Evolutionary conservation across 164 flowering plant genomes (phyloP).

Genomic region (Echeveria elegans): DNA sequence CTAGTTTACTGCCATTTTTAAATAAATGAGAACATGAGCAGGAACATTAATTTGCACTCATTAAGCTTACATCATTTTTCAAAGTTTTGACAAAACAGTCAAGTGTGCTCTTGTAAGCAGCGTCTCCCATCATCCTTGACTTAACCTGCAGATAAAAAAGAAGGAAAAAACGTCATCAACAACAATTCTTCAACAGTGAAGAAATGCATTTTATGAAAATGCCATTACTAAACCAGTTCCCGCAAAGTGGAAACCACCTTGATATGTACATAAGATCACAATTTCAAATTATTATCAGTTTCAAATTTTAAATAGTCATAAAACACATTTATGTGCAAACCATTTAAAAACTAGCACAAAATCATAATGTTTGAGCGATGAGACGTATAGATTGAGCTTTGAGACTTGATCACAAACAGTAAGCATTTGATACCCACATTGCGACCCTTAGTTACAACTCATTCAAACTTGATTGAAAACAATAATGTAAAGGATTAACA

Average conservation of each 20-base stretch:
- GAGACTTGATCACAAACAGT: not conserved
- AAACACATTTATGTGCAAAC: not conserved
- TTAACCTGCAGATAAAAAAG: too few species aligned
- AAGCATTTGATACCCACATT: too few species aligned
- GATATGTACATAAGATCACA: not conserved
- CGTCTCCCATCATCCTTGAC: slow-evolving; percentile 98
- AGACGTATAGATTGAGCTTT: not conserved
- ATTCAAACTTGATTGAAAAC: not conserved
- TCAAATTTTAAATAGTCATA: not conserved
- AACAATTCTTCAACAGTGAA: not conserved
- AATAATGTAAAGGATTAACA: not conserved
- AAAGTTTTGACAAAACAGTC: slow-evolving; percentile 88
- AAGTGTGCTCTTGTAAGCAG: slow-evolving; percentile 73
- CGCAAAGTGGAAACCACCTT: not conserved
- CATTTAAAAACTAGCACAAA: not conserved
- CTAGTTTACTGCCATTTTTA: too few species aligned
- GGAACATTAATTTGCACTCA: too few species aligned
- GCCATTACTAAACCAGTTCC: not conserved
- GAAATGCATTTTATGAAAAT: not conserved
- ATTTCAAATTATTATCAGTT: too few species aligned
- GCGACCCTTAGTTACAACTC: not conserved
- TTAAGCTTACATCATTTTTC: slow-evolving; percentile 68
- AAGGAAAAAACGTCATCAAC: slow-evolving; percentile 9
- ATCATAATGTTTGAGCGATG: not conserved
- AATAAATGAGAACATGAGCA: too few species aligned